Evolutionary conservation across 2,329 filamentous ascomycete species (phyloP), one percentile per base, ranked within the genome.

Genomic region (Trichocomaceae sp.): DNA sequence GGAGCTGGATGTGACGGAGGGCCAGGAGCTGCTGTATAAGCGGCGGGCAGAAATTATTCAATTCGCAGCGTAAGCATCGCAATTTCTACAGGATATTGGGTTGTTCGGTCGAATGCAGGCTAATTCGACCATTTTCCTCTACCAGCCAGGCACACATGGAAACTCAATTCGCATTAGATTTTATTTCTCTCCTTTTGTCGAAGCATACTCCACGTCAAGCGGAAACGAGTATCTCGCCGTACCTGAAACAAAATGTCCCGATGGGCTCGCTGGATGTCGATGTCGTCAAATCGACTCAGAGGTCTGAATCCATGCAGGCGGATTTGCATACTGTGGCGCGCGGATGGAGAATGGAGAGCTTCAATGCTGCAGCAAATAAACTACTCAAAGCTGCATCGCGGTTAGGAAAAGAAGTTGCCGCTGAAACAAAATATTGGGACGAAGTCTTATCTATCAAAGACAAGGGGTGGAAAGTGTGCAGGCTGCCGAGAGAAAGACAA

Each of bases 371-470:
- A 3, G 84, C 89, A 1, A 85, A 88, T 62, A 84, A 85, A 35
- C 80, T 96, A 20, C 74, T 90, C 13, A 79, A 83, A 9, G 86
- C 90, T 4, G 86, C 88, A 0, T 78, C 80, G 23, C 80, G 88
- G 41, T 73, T 99, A 12, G 82, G 89, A 62, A 81, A 80, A 10
- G 91, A 96, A 68, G 86, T 95, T 33, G 79, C 82, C 9, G 82
- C 83, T 29, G 93, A 99, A 74, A 85, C 85, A 1, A 85, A 81
- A 62, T 99, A 95, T 70, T 99, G 93, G 93, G 81, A 87, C 54
- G 86, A 95, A 63, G 81, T 97, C 2, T 75, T 95, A 47, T 82
- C 84, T 9, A 84, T 97, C 45, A 90, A 86, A 60, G 83, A 90
- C 61, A 85, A 84, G 53, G 90, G 91, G 4, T 99, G 93, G 92